phyloP scores from a whole-genome alignment of 768 basidiomycete species.

The Dictyophora rubrovolvata region DNA sequence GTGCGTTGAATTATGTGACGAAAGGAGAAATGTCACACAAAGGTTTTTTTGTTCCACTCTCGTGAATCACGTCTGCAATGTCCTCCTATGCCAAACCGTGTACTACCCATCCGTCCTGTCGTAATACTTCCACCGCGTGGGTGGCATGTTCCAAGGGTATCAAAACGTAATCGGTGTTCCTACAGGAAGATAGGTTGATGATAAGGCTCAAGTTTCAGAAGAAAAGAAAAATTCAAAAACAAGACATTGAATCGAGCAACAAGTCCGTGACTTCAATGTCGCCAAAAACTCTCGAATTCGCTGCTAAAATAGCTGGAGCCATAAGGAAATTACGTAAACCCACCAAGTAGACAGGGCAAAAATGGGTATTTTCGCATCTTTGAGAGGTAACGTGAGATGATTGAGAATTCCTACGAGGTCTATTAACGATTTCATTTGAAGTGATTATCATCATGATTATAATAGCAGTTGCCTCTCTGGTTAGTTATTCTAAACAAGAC shows the following conservation, averaged over 20 bases:
- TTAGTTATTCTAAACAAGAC: neutral
- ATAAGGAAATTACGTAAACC: slow-evolving; percentile 9
- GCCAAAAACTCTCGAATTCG: too few species aligned
- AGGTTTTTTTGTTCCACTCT: too few species aligned
- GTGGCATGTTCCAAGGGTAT: slow-evolving; percentile 35
- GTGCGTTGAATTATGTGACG: too few species aligned
- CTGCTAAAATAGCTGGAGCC: too few species aligned
- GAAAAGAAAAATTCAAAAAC: neutral
- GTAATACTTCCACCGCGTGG: slow-evolving; percentile 33
- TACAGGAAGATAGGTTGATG: slow-evolving; percentile 15
- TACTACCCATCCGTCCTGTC: slow-evolving; percentile 40
- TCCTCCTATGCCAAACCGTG: neutral
- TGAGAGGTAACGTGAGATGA: slow-evolving; percentile 43
- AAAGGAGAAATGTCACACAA: too few species aligned
- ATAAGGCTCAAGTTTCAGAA: too few species aligned
- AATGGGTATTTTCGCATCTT: slow-evolving; percentile 39
- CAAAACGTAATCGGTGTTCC: slow-evolving; percentile 60
- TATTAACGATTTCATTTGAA: slow-evolving; percentile 15
- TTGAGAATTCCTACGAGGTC: slow-evolving; percentile 49
- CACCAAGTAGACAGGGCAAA: slow-evolving; percentile 60
- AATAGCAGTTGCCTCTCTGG: neutral
- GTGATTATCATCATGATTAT: neutral
- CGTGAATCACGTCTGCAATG: neutral
- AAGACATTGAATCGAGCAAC: neutral
- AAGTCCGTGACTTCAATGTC: neutral